Conservation (phyloP, 257 asterid genomes). For the Lycium ferocissimum region DNA sequence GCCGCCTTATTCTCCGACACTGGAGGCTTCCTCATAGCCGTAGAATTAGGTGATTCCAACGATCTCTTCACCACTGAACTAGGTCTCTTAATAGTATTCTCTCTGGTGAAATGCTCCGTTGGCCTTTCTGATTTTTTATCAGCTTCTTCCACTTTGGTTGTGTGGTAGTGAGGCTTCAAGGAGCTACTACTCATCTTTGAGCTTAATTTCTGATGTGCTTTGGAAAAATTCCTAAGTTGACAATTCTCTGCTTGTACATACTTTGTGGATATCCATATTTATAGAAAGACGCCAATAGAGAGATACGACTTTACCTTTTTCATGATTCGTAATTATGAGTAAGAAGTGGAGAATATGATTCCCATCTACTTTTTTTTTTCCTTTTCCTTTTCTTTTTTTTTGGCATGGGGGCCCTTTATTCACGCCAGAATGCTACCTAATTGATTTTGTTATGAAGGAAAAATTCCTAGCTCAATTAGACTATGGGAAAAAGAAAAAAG, state of each 20-base stretch:
- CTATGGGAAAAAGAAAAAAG: background rate
- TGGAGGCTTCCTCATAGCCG: background rate
- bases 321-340: background rate
- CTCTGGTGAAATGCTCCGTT: background rate
- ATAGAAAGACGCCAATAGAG: background rate
- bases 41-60: background rate
- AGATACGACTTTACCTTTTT: background rate
- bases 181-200: background rate
- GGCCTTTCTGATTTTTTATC: constrained; percentile 7
- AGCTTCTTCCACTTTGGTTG: background rate
- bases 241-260: background rate
- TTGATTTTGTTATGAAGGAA: background rate
- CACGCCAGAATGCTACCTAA: background rate
- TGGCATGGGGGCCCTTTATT: background rate
- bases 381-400: no score
- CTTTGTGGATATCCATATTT: background rate
- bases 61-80: background rate
- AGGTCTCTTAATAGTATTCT: background rate
- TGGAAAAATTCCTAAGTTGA: background rate
- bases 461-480: background rate
- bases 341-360: background rate
- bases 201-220: background rate
- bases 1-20: constrained; percentile 32
- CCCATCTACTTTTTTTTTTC: background rate
- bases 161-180: background rate